These are phyloP conservation scores for Cubamyces sp. DNA, from an alignment of 768 basidiomycete species.

Conservation along the genomic window DNA sequence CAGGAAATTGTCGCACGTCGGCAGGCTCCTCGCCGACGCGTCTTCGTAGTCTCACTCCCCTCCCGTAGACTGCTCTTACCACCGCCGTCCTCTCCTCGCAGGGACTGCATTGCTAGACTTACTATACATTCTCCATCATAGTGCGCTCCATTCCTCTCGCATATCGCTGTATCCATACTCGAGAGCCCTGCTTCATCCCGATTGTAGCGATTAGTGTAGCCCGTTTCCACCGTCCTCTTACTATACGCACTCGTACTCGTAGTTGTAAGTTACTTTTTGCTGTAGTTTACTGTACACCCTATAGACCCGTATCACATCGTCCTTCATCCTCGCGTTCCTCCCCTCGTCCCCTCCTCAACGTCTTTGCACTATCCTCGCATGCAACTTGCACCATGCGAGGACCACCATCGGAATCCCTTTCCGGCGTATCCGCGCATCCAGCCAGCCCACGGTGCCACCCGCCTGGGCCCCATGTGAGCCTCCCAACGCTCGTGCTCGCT, in stretches of 20 bases:
- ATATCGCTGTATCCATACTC: conserved; percentile 11
- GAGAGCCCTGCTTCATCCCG: neutral
- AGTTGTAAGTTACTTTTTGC: neutral
- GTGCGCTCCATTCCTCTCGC: neutral
- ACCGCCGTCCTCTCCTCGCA: neutral
- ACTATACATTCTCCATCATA: neutral
- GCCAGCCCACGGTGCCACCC: no score
- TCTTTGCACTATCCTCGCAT: neutral
- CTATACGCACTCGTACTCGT: conserved; percentile 1
- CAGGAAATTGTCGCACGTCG: conserved; percentile 9
- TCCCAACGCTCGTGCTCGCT: neutral
- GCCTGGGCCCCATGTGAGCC: neutral
- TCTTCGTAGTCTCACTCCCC: no score
- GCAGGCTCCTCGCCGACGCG: neutral
- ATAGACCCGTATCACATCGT: neutral
- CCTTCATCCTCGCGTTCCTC: no score
- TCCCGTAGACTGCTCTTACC: neutral
- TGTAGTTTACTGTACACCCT: neutral
- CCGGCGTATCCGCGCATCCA: no score
- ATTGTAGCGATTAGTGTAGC: conserved; percentile 6
- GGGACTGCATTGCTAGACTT: neutral
- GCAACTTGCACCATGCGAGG: no score
- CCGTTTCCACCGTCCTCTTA: neutral
- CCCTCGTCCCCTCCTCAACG: no score
- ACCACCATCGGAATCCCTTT: no score